A percentile compares a stretch with the other conserved stretches of the same genome.
Conservation (phyloP, 208 protist species). For the Trypanosoma boissoni region DNA sequence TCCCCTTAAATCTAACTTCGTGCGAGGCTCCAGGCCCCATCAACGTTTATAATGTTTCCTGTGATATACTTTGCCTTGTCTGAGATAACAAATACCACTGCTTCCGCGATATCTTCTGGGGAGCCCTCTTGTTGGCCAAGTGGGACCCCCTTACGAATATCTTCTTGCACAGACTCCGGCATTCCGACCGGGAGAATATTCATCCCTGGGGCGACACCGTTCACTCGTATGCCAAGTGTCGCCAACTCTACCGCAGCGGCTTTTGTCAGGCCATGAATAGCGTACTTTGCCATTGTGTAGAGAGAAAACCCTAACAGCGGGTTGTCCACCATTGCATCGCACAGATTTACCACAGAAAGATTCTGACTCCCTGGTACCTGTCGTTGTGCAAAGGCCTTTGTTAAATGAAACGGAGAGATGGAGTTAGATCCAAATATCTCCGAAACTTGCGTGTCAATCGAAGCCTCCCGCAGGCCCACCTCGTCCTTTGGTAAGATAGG, state of each 20-base stretch:
- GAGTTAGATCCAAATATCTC: constrained; percentile 76
- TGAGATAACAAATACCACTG: constrained; percentile 61
- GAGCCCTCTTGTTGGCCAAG: constrained; percentile 56
- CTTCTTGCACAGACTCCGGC: constrained; percentile 28
- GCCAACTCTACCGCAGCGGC: constrained; percentile 70
- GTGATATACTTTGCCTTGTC: constrained; percentile 65
- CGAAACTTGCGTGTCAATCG: constrained; percentile 24
- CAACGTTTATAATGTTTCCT: constrained; percentile 58
- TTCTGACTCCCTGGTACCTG: constrained; percentile 19
- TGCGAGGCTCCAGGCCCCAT: constrained; percentile 67
- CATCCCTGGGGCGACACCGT: constrained; percentile 62
- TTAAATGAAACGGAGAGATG: constrained; percentile 65
- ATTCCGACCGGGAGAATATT: constrained; percentile 44
- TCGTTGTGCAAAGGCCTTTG: constrained; percentile 41
- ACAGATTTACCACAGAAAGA: constrained; percentile 62
- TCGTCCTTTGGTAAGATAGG: constrained; percentile 32
- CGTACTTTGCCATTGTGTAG: constrained; percentile 82
- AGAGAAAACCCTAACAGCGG: constrained; percentile 54
- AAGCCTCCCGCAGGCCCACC: not conserved
- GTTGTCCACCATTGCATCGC: constrained; percentile 62
- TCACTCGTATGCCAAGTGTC: constrained; percentile 59
- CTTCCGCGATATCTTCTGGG: constrained; percentile 45
- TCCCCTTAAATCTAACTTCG: constrained; percentile 24
- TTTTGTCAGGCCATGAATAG: constrained; percentile 63
- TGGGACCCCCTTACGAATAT: constrained; percentile 52